phyloP scores from a whole-genome alignment of 768 basidiomycete genomes.

The Lentinus tigrinus region DNA sequence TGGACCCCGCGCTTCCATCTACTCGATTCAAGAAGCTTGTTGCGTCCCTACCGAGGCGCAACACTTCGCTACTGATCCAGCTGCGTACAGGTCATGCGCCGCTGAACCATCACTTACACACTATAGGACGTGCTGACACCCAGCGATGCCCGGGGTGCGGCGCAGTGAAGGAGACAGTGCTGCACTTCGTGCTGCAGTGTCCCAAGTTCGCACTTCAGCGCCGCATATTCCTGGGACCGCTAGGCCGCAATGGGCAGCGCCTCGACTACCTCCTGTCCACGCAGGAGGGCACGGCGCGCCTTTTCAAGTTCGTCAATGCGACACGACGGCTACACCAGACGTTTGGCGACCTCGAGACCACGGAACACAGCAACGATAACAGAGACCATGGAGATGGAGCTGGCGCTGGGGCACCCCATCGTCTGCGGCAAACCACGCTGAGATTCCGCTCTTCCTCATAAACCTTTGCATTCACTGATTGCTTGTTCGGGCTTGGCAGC shows the following conservation, averaged over 20 bases:
- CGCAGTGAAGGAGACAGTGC: conserved; percentile 10
- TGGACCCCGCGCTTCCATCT: too few species aligned
- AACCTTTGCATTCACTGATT: too few species aligned
- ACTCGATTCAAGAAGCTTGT: too few species aligned
- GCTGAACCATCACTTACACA: conserved; percentile 27
- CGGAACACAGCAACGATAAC: too few species aligned
- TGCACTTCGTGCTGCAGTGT: conserved; percentile 23
- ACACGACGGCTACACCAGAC: conserved; percentile 4
- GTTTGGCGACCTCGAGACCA: too few species aligned
- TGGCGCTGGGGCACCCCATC: too few species aligned
- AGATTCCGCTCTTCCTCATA: too few species aligned
- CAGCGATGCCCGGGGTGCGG: conserved; percentile 17
- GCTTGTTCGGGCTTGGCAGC: too few species aligned
- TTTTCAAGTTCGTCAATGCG: conserved; percentile 12
- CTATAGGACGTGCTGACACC: conserved; percentile 7
- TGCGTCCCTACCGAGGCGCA: too few species aligned
- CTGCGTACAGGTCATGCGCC: conserved; percentile 33
- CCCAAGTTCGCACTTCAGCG: conserved; percentile 3
- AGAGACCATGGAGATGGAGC: too few species aligned
- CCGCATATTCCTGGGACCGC: not conserved
- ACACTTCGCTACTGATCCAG: conserved; percentile 24
- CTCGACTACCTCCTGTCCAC: conserved; percentile 6
- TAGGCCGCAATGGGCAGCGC: not conserved
- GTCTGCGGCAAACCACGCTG: too few species aligned
- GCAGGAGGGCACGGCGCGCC: not conserved